Base-by-base conservation (phyloP, 139 green algal genomes). In the Chlamydomonas sp. region DNA sequence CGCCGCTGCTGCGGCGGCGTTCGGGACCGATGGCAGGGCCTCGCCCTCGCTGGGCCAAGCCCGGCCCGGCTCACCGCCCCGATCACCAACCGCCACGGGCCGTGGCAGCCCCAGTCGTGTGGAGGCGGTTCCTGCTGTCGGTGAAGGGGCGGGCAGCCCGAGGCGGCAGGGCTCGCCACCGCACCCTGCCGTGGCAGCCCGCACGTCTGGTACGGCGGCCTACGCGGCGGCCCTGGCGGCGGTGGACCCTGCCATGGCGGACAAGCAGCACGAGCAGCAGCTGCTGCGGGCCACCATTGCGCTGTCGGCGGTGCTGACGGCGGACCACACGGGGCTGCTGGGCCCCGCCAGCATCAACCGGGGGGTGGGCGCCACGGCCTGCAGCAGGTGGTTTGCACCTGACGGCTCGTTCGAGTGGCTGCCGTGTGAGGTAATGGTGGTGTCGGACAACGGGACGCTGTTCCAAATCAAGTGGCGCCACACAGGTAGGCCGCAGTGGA, bases 331-430 rank as follows among this genome's bases (percentile, higher is more conserved):
- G 78, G 85, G 69, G 5, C 57, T 89, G 20, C 68, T 84, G 60
- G 85, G 77, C 31, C 10, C 4, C 1, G 63, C 61, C 20, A 61
- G 16, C 74, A 85, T 79, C 31, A 14, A 83, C 63, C 75, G 87
- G 12, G 68, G 87, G 20, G 67, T 74, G 69, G 88, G 88, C 9
- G 71, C 63, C 14, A 57, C 1, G 4, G 90, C 90, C 4, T 15
- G 12, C 0, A 90, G 83, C 10, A 63, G 86, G n/a, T 92, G 90
- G 90, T 87, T 80, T 73, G 7, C n/a, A 5, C 15, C 59, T 0
- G 83, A 90, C 64, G 90, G 90, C 31, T 81, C 1, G 8, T 91
- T 83, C 61, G 74, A 90, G 78, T 92, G 90, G 90, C 63, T 77
- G 64, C 83, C 85, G 18, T 91, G 86, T 74, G 85, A 63, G 17